Percentiles rank a stretch among this genome's conserved stretches.
Conservation (phyloP, 306 rosid species). For the Amphicarpaea edgeworthii region DNA sequence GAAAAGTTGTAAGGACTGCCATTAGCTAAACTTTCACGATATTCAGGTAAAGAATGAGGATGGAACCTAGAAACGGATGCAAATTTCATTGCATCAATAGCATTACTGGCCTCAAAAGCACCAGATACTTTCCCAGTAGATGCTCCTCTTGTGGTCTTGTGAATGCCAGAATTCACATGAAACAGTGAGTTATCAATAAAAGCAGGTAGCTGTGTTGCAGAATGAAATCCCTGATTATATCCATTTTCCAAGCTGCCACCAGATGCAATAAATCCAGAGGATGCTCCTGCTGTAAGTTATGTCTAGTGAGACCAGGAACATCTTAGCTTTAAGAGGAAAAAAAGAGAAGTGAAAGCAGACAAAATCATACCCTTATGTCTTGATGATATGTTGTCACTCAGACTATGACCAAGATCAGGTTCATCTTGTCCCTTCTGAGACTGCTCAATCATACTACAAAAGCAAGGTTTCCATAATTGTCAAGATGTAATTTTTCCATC, state of each 20-base stretch:
- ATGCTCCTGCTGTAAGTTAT: slow-evolving; percentile 48
- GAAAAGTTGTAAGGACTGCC: slow-evolving; percentile 57
- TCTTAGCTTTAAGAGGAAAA: slow-evolving; percentile 24
- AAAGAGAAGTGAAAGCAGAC: slow-evolving; percentile 40
- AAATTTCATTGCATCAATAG: slow-evolving; percentile 60
- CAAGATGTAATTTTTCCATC: slow-evolving; percentile 33
- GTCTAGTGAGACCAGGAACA: slow-evolving; percentile 42
- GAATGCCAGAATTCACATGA: slow-evolving; percentile 59
- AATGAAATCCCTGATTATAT: slow-evolving; percentile 61
- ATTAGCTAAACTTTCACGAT: slow-evolving; percentile 63
- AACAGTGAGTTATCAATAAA: slow-evolving; percentile 55
- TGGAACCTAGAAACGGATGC: slow-evolving; percentile 60
- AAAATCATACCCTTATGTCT: slow-evolving; percentile 58
- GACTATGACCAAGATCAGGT: slow-evolving; percentile 56
- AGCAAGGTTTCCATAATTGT: slow-evolving; percentile 43
- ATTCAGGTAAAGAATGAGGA: slow-evolving; percentile 81
- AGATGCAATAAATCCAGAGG: slow-evolving; percentile 61
- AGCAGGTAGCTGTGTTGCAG: slow-evolving; percentile 53
- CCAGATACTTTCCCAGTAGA: slow-evolving; percentile 55
- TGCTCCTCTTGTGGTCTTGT: slow-evolving; percentile 57
- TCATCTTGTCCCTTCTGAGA: slow-evolving; percentile 67
- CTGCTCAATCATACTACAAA: slow-evolving; percentile 68
- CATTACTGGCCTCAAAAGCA: slow-evolving; percentile 50
- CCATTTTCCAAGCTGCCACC: slow-evolving; percentile 62
- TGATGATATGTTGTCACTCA: slow-evolving; percentile 54